A percentile compares a stretch with the other conserved stretches of the same genome.
Conservation (phyloP, 2,329 filamentous ascomycete genomes). For the Aspergillus spinulosporus region DNA sequence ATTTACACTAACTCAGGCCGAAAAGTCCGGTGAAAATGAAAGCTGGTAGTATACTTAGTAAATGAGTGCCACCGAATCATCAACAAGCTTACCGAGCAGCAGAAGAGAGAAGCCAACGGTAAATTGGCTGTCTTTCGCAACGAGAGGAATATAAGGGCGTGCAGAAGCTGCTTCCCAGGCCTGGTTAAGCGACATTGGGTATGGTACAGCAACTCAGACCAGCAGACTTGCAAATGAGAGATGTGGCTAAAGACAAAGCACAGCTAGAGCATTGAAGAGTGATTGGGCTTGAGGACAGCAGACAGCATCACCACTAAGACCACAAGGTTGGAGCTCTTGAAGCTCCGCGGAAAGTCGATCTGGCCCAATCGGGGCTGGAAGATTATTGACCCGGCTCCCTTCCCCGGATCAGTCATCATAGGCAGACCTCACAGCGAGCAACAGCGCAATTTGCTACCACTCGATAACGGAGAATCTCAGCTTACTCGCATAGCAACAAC, state of each 20-base stretch:
- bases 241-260: not conserved
- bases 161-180: constrained; percentile 91
- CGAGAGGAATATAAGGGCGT: constrained; percentile 76
- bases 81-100: constrained; percentile 54
- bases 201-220: constrained; percentile 5
- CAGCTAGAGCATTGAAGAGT: not conserved
- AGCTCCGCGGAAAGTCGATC: constrained; percentile 20
- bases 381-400: constrained; percentile 23
- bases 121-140: constrained; percentile 85
- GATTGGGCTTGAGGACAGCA: constrained; percentile 2
- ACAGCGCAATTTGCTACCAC: constrained; percentile 15
- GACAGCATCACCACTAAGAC: not conserved
- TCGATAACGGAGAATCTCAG: not conserved
- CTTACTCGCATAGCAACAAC: constrained; percentile 1
- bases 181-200: constrained; percentile 69
- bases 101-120: constrained; percentile 75
- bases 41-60: constrained; percentile 41
- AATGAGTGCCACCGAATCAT: not conserved
- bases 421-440: constrained; percentile 13
- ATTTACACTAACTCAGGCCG: constrained; percentile 69
- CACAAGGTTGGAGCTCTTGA: constrained; percentile 13
- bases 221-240: constrained; percentile 5
- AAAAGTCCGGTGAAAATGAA: constrained; percentile 76
- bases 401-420: constrained; percentile 19
- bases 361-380: constrained; percentile 27